Evolutionary conservation across 352 stramenopile genomes (phyloP).

Genomic region (Phytopythium aichiense): DNA sequence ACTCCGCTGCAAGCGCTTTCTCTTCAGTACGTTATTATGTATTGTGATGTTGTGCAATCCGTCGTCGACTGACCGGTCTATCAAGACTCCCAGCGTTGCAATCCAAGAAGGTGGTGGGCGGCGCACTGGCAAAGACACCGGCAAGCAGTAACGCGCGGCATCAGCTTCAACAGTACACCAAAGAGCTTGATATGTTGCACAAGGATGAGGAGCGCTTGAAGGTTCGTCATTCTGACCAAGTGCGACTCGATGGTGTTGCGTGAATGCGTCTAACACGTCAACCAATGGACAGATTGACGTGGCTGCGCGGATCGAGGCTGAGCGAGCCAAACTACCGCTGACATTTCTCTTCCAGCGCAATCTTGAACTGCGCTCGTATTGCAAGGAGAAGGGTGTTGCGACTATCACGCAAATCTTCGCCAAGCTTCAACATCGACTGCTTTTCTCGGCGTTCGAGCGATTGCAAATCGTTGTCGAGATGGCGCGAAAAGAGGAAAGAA

Average conservation of each 20-base stretch:
- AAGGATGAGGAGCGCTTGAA: slow-evolving; percentile 4
- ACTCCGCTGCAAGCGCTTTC: background rate
- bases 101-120: background rate
- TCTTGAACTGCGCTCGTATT: slow-evolving; percentile 47
- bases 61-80: background rate
- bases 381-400: slow-evolving; percentile 40
- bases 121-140: background rate
- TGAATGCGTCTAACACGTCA: background rate
- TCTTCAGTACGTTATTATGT: slow-evolving; percentile 5
- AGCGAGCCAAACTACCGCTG: slow-evolving; percentile 58
- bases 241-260: background rate
- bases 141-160: background rate
- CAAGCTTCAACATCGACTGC: slow-evolving; percentile 57
- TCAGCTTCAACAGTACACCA: background rate
- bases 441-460: slow-evolving; percentile 38
- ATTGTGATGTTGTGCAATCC: background rate
- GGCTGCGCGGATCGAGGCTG: slow-evolving; percentile 33
- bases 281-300: slow-evolving; percentile 10
- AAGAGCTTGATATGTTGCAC: background rate
- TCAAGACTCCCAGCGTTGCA: slow-evolving; percentile 5
- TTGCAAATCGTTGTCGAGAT: slow-evolving; percentile 28
- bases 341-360: slow-evolving; percentile 76
- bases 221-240: background rate
- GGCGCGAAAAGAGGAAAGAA: slow-evolving; percentile 19
- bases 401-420: slow-evolving; percentile 63